Percentiles rank a stretch among this genome's conserved stretches.
Conservation (phyloP, 345 rosid species). For the Aquilaria malaccensis region DNA sequence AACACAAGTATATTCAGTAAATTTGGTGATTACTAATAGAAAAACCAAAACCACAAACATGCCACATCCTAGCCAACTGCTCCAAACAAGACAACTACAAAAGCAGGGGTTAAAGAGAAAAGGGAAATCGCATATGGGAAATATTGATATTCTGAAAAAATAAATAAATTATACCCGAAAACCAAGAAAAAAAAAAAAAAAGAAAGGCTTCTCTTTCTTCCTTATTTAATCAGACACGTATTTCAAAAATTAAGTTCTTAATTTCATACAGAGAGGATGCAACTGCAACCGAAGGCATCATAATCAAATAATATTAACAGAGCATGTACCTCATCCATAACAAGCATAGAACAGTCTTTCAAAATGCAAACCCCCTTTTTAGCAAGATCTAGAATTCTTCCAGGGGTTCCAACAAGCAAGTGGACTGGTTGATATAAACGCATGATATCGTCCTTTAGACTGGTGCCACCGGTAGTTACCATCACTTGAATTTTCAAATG, state of each 20-base stretch:
- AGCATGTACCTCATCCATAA: slow-evolving; percentile 76
- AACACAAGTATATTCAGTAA: too few relatives aligned
- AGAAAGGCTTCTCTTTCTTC: background rate
- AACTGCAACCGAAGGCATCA: background rate
- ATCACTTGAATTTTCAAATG: slow-evolving; percentile 85
- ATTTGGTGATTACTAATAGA: too few relatives aligned
- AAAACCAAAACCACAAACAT: too few relatives aligned
- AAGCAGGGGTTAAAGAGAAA: too few relatives aligned
- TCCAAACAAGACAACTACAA: too few relatives aligned
- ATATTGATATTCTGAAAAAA: too few relatives aligned
- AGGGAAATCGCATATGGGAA: too few relatives aligned
- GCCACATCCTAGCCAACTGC: too few relatives aligned
- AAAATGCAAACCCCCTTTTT: slow-evolving; percentile 83
- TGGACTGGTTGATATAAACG: slow-evolving; percentile 93
- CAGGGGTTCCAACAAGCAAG: slow-evolving; percentile 90
- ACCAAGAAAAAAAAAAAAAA: background rate
- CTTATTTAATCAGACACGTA: too few relatives aligned
- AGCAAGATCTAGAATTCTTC: slow-evolving; percentile 86
- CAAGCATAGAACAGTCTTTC: slow-evolving; percentile 86
- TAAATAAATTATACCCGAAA: too few relatives aligned
- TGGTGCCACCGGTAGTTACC: slow-evolving; percentile 96
- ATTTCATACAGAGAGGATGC: background rate
- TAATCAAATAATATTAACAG: background rate
- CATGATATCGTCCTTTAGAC: slow-evolving; percentile 93
- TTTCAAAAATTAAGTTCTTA: background rate